These are phyloP conservation scores for Yamadazyma tumulicola DNA, from an alignment of 805 yeast genomes.

Conservation along the genomic window DNA sequence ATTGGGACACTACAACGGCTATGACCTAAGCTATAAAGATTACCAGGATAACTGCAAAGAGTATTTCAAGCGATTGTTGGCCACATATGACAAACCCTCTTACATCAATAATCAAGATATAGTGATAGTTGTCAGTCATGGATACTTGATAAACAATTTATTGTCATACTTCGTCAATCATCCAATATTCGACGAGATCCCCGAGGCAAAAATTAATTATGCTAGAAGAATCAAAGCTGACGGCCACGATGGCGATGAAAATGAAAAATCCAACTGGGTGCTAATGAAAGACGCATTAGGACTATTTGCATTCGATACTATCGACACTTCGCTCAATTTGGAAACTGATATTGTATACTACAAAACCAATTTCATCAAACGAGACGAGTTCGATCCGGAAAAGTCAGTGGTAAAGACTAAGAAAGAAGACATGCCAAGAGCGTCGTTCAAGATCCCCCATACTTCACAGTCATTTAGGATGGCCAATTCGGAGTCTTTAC, in stretches of 20 bases:
- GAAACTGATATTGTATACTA: constrained; percentile 43
- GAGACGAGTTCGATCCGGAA: constrained; percentile 22
- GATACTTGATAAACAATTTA: constrained; percentile 38
- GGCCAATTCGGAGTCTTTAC: constrained; percentile 7
- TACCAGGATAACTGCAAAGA: constrained; percentile 36
- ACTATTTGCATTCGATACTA: constrained; percentile 21
- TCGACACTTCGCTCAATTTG: constrained; percentile 31
- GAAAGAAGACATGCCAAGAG: constrained; percentile 23
- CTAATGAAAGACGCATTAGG: constrained; percentile 32
- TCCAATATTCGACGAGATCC: constrained; percentile 44
- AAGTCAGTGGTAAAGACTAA: constrained; percentile 4
- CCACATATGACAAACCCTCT: constrained; percentile 38
- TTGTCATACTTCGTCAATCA: constrained; percentile 39
- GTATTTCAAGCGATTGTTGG: constrained; percentile 39
- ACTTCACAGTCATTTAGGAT: constrained; percentile 12
- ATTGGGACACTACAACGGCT: constrained; percentile 42
- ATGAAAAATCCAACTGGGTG: constrained; percentile 24
- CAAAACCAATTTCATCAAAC: constrained; percentile 40
- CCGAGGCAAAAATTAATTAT: constrained; percentile 34
- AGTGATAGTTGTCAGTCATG: constrained; percentile 38
- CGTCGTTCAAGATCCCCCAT: constrained; percentile 31
- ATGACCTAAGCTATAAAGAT: constrained; percentile 35
- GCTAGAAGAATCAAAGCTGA: constrained; percentile 21
- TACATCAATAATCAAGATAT: constrained; percentile 31
- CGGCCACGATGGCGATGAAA: background rate